Evolutionary conservation across 2,329 filamentous ascomycete species (phyloP).

Genomic region (Pestalotiopsis fici): DNA sequence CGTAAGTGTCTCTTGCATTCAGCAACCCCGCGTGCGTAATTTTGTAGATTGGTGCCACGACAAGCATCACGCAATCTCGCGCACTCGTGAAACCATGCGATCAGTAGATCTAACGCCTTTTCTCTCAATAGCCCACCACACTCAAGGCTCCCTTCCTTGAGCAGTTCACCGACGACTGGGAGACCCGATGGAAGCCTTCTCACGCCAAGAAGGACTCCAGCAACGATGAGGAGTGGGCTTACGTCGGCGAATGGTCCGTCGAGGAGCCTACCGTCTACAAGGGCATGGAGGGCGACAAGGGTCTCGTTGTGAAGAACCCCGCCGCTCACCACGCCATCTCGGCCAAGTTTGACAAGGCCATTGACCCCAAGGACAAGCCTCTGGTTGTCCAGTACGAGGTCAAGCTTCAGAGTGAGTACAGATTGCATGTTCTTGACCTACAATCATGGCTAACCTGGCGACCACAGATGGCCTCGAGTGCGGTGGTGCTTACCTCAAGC

Average conservation of each 20-base stretch:
- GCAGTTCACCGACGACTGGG: conserved; percentile 98
- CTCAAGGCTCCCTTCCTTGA: conserved; percentile 95
- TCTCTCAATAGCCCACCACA: conserved; percentile 70
- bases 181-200: conserved; percentile 88
- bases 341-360: conserved; percentile 94
- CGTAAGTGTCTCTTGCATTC: conserved; percentile 55
- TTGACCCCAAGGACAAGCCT: conserved; percentile 96
- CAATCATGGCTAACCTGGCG: conserved; percentile 31
- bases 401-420: conserved; percentile 90
- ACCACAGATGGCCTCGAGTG: conserved; percentile 85
- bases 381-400: conserved; percentile 99
- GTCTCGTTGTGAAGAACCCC: conserved; percentile 95
- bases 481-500: conserved; percentile 98
- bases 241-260: conserved; percentile 93
- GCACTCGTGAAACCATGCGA: background rate
- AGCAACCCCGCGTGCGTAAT: background rate
- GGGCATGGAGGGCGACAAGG: conserved; percentile 93
- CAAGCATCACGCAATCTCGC: background rate
- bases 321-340: conserved; percentile 99
- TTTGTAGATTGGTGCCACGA: background rate
- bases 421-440: background rate
- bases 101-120: background rate
- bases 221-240: conserved; percentile 94
- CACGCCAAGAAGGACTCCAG: conserved; percentile 91
- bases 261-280: conserved; percentile 91